phyloP scores from a whole-genome alignment of 441 rosid genomes.

The Raphanus hybrid region DNA sequence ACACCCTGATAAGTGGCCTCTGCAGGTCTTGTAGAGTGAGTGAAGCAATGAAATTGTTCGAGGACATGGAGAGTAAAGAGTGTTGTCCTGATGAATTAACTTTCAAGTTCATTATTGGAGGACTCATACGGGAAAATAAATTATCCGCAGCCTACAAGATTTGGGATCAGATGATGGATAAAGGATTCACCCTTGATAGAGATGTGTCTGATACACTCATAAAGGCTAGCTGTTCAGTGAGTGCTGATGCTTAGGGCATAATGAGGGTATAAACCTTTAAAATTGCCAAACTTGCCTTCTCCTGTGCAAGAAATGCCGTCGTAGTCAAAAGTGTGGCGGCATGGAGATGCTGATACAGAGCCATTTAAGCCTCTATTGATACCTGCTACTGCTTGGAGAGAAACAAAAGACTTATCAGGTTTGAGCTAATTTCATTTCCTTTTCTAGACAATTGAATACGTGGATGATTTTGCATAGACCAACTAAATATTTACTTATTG shows the following conservation, averaged over 20 bases:
- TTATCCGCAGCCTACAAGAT: conserved; percentile 66
- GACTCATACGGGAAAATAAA: conserved; percentile 70
- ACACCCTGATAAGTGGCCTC: conserved; percentile 79
- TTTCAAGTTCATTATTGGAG: conserved; percentile 79
- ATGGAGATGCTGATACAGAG: conserved; percentile 25
- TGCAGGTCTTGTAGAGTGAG: conserved; percentile 66
- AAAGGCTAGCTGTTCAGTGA: conserved; percentile 41
- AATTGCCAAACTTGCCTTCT: conserved; percentile 9
- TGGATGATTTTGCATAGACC: conserved; percentile 20
- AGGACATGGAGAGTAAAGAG: conserved; percentile 74
- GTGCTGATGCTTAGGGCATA: conserved; percentile 35
- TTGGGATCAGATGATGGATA: conserved; percentile 99
- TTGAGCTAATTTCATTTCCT: conserved; percentile 34
- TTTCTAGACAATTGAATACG: background rate
- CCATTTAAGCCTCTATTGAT: conserved; percentile 25
- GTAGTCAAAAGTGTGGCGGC: conserved; percentile 35
- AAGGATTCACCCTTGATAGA: conserved; percentile 88
- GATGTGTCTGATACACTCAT: conserved; percentile 70
- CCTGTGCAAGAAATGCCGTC: conserved; percentile 23
- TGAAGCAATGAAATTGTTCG: conserved; percentile 67
- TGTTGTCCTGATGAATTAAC: conserved; percentile 80
- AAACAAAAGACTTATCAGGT: conserved; percentile 44
- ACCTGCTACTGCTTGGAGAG: conserved; percentile 27
- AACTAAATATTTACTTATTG: conserved; percentile 6
- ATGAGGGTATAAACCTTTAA: conserved; percentile 1